phyloP scores from a whole-genome alignment of 441 rosid species.

The Iberis amara region DNA sequence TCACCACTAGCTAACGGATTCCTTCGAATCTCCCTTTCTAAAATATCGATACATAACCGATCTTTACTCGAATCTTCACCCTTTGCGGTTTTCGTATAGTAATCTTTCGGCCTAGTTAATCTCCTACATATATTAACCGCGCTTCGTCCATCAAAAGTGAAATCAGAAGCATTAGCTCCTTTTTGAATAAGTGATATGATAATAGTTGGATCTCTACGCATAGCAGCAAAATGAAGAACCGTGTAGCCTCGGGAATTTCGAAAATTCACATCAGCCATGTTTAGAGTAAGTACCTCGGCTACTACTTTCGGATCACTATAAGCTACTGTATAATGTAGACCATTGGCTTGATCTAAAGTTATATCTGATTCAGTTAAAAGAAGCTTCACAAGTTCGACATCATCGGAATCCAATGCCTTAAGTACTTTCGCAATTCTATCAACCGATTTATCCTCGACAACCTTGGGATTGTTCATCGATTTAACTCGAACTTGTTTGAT shows the following conservation, averaged over 20 bases:
- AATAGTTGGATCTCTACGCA: constrained; percentile 63
- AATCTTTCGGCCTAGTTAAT: constrained; percentile 79
- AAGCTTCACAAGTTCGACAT: constrained; percentile 76
- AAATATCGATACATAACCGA: constrained; percentile 68
- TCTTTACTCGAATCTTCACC: constrained; percentile 76
- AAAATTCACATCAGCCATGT: constrained; percentile 65
- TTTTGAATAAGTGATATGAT: constrained; percentile 54
- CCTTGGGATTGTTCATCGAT: constrained; percentile 23
- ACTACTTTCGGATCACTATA: constrained; percentile 87
- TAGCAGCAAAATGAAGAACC: constrained; percentile 82
- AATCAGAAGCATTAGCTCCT: constrained; percentile 67
- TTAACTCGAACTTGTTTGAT: constrained; percentile 45
- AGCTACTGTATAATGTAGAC: constrained; percentile 80
- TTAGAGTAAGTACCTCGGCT: constrained; percentile 58
- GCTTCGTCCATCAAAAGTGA: constrained; percentile 67
- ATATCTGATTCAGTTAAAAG: constrained; percentile 65
- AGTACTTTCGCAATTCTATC: constrained; percentile 71
- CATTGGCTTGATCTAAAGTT: constrained; percentile 66
- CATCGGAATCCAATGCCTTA: constrained; percentile 85
- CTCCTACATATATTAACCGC: constrained; percentile 76
- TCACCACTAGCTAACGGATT: constrained; percentile 45
- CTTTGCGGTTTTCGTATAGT: constrained; percentile 48
- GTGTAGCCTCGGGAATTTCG: constrained; percentile 71
- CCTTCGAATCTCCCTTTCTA: constrained; percentile 72
- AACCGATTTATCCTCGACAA: constrained; percentile 33